Base-by-base conservation (phyloP, 768 basidiomycete genomes). In the Xerocomellus intermedius region DNA sequence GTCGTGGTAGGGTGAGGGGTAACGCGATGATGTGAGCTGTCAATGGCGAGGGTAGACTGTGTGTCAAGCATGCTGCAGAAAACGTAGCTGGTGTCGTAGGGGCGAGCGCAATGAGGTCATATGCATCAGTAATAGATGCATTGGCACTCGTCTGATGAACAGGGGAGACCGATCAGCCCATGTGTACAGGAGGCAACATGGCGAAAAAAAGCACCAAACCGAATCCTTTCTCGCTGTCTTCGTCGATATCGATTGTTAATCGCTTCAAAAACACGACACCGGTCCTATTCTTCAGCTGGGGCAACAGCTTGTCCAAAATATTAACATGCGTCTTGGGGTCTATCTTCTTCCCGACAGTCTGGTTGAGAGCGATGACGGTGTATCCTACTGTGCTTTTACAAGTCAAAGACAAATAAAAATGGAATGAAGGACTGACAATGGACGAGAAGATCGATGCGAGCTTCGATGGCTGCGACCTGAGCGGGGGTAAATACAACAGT, bases 211-310 rank as follows among this genome's bases (percentile, higher is more conserved):
- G 59, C 53, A 93, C 90, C 67, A 93, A 67, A 30, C 91, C 89
- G 62, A 89, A 88, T 1, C 91, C 89, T 68, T 91, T 92, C 68
- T 93, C 89, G 63, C 91, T 92, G 39, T 86, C 88, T 62, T 91
- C 84, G 57, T 92, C 87, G 9, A 93, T 77, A 12, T 89, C 75
- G 47, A 94, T 85, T n/a, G 85, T 91, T 52, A 95, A 67, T 46
- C 91, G 76, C 67, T 89, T 91, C 48, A 95, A 74, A 55, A 82
- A 83, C 3, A 89, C 70, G 32, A 89, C 71, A 1, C 86, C 85
- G 1, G 75, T 67, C 41, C 89, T 77, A 16, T 77, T 74, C 54
- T 80, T 82, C 24, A 91, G 71, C 54, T 80, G 81, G n/a, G 74
- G 67, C n/a, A 91, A 69, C 10, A 94, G 69, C 5, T 65, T 63